Percentiles rank a stretch among this genome's conserved stretches.
phyloP scores from a whole-genome alignment of 148 eudicot genomes.

The Camellia granthamiana region DNA sequence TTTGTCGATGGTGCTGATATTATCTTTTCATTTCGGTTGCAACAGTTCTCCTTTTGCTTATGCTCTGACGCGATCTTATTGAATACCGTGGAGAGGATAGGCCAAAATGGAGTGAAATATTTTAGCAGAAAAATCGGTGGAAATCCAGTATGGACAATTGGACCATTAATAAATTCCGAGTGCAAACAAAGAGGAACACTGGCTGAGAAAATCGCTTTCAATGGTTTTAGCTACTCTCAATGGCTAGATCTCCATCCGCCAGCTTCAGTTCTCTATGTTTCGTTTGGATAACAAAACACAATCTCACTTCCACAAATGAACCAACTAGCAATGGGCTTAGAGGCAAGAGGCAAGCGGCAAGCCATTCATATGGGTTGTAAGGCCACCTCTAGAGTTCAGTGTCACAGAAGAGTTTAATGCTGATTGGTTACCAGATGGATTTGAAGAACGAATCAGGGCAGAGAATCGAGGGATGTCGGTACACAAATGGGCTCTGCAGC shows the following conservation, averaged over 20 bases:
- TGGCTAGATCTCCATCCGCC: constrained; percentile 8
- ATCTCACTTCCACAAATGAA: constrained; percentile 4
- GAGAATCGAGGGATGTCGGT: neutral
- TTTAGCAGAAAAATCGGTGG: constrained; percentile 9
- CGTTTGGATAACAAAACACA: constrained; percentile 6
- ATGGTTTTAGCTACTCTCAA: constrained; percentile 1
- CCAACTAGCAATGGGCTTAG: constrained; percentile 11
- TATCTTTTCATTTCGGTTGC: neutral
- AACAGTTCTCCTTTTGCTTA: constrained; percentile 6
- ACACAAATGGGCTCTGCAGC: constrained; percentile 12
- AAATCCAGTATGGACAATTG: constrained; percentile 3
- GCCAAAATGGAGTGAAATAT: constrained; percentile 5
- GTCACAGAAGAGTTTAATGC: neutral
- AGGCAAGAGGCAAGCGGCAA: constrained; percentile 13
- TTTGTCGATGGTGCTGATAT: neutral
- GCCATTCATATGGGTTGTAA: constrained; percentile 13
- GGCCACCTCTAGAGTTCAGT: constrained; percentile 3
- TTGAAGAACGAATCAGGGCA: neutral
- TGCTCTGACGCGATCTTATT: constrained; percentile 8
- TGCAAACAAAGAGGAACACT: neutral
- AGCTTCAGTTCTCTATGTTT: constrained; percentile 9
- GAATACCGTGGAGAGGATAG: constrained; percentile 10
- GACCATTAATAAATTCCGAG: neutral
- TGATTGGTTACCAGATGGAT: constrained; percentile 13
- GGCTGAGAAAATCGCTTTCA: neutral